Conservation (phyloP, 2,329 filamentous ascomycete genomes). For the Raffaelea albimanens region DNA sequence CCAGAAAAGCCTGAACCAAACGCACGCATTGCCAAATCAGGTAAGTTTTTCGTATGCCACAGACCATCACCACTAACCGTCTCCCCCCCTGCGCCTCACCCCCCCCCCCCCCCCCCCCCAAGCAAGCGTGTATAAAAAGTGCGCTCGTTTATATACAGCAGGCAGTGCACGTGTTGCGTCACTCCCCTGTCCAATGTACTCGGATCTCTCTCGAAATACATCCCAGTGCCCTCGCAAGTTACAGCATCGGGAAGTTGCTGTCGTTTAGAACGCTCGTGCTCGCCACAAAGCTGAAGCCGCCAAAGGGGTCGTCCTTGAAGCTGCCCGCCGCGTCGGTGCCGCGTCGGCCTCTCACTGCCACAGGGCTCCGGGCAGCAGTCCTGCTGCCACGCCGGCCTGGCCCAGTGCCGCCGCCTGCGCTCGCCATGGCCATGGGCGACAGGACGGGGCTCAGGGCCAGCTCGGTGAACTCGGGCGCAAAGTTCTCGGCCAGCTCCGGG, state of each 20-base stretch:
- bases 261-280: slow-evolving; percentile 45
- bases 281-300: slow-evolving; percentile 56
- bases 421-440: slow-evolving; percentile 15
- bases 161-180: too few relatives aligned
- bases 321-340: slow-evolving; percentile 9
- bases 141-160: too few relatives aligned
- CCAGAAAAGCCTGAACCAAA: too few relatives aligned
- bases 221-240: background rate
- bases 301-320: slow-evolving; percentile 48
- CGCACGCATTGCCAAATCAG: too few relatives aligned
- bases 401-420: background rate
- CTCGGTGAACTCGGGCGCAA: slow-evolving; percentile 83
- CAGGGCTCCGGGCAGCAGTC: background rate
- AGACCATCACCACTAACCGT: too few relatives aligned
- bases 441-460: slow-evolving; percentile 69
- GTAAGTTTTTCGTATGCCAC: too few relatives aligned
- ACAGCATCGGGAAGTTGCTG: slow-evolving; percentile 25
- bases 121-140: too few relatives aligned
- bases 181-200: too few relatives aligned
- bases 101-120: too few relatives aligned
- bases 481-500: slow-evolving; percentile 93
- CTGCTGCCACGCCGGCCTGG: background rate
- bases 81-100: too few relatives aligned
- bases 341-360: slow-evolving; percentile 14
- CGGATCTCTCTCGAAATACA: background rate